Evolutionary conservation across 2,329 filamentous ascomycete species (phyloP), one percentile per base, ranked within the genome.

Genomic region (Trichoderma sp.): DNA sequence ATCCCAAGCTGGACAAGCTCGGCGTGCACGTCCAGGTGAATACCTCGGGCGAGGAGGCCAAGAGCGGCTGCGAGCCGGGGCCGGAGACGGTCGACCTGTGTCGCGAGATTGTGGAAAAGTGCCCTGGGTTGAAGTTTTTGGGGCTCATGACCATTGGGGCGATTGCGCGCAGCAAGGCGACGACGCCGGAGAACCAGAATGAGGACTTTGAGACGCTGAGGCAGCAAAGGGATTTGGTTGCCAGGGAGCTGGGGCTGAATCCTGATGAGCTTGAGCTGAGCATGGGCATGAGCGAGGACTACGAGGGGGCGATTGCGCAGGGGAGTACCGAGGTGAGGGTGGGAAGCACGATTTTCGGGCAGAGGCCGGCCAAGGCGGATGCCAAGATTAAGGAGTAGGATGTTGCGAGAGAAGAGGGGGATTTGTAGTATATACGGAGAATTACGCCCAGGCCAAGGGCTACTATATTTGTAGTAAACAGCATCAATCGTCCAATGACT

Each of bases 281-380:
- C 78, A 99, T 99, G 94, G 94, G 94, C 7, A 99, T 99, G 95
- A 97, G 93, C 75, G 88, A 92, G 73, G 95, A 99, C 77, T 99
- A 94, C 76, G 93, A 97, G 80, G 90, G 89, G 7, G 95, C 95
- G 0, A 89, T 98, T 73, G 79, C 78, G 14, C 81, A 92, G 81
- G 95, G 95, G 0, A 97, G 93, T 78, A 84, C 87, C 71, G 93
- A 98, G 82, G 93, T 99, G 6, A 85, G 95, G 65, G 87, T 99
- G 9, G 95, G 95, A 1, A 98, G 92, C 74, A 94, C 91, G 2
- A 97, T 99, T 65, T 99, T 99, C 75, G 95, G 95, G 1, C 81
- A 88, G 73, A 84, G 95, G 73, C 92, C 92, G 17, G 82, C 86
- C 44, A 96, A 90, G 83, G 86, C 86, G 56, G 90, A 96, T 77